These are phyloP conservation scores for Camellia japonica DNA, from an alignment of 148 eudicot species.

Conservation along the genomic window DNA sequence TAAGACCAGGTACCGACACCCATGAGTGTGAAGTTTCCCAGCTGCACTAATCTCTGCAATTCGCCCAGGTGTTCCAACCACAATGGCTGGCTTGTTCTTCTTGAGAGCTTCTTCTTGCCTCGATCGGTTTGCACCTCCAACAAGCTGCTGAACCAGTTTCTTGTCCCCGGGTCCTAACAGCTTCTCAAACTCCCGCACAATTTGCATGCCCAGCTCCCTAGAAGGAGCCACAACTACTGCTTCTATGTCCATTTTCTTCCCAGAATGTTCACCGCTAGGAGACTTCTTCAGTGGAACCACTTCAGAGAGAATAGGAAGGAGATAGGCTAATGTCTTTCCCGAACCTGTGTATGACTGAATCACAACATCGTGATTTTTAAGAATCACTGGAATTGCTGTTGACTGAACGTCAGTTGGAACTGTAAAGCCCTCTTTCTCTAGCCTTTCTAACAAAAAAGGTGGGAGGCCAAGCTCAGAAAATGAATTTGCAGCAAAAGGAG, in stretches of 20 bases:
- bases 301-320: conserved; percentile 85
- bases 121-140: conserved; percentile 81
- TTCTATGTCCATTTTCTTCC: conserved; percentile 55
- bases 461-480: conserved; percentile 90
- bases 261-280: conserved; percentile 23
- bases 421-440: conserved; percentile 67
- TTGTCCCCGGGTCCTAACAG: conserved; percentile 66
- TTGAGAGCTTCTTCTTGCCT: conserved; percentile 91
- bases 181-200: conserved; percentile 87
- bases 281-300: conserved; percentile 60
- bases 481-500: conserved; percentile 81
- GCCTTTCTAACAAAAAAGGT: conserved; percentile 63
- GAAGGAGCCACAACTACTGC: conserved; percentile 95
- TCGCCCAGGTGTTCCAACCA: conserved; percentile 94
- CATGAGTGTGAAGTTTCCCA: conserved; percentile 86
- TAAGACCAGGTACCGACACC: conserved; percentile 67
- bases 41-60: conserved; percentile 86
- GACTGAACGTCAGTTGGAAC: conserved; percentile 90
- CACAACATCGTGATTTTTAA: conserved; percentile 71
- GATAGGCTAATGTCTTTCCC: conserved; percentile 90
- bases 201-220: conserved; percentile 95
- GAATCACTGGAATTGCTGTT: conserved; percentile 73
- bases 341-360: conserved; percentile 98
- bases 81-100: conserved; percentile 85
- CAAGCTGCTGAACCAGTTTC: conserved; percentile 90